Evolutionary conservation across 2,329 filamentous ascomycete genomes (phyloP), one percentile per base, ranked within the genome.

Genomic region (Colletotrichum orchidophilum): DNA sequence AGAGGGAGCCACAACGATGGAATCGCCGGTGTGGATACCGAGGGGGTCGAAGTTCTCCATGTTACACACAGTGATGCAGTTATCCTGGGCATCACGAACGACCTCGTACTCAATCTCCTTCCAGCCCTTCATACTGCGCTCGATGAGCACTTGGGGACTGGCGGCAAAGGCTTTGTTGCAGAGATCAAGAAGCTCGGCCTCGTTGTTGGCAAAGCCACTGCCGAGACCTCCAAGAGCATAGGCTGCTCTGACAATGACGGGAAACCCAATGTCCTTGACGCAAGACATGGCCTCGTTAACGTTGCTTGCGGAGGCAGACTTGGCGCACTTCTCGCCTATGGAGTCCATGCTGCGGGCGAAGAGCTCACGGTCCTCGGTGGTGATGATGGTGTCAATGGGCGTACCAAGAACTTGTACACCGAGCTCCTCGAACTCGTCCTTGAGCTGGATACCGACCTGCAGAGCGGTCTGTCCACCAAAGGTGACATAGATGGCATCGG

Each of bases 21-120:
- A 98, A 80, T 99, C 96, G 81, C 96, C 96, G 3, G 96, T 99
- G 80, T 98, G 96, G 74, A 98, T 98, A 77, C 96, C 96, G 1
- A 99, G 91, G 66, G 96, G 96, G 81, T 99, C 96, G 78, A 99
- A 99, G 85, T 99, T 99, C 86, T 99, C 96, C 96, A 99, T 98
- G 86, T 99, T 99, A 83, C 96, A 99, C 73, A 99, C 96, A 7
- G 96, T 99, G 80, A 99, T 98, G 81, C 96, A 99, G 88, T 98
- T 98, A 85, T 99, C 95, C 77, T 94, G 91, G 68, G 92, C 93
- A 85, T 98, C 96, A 78, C 96, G 93, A 50, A 99, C 96, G 73
- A 98, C 96, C 82, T 99, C 96, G 80, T 98, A 99, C 82, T 99
- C 96, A 74, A 98, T 97, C 83, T 99, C 96, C 83, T 99, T 99